Conservation (phyloP, 768 basidiomycete species). For the Leccinum broughii region DNA sequence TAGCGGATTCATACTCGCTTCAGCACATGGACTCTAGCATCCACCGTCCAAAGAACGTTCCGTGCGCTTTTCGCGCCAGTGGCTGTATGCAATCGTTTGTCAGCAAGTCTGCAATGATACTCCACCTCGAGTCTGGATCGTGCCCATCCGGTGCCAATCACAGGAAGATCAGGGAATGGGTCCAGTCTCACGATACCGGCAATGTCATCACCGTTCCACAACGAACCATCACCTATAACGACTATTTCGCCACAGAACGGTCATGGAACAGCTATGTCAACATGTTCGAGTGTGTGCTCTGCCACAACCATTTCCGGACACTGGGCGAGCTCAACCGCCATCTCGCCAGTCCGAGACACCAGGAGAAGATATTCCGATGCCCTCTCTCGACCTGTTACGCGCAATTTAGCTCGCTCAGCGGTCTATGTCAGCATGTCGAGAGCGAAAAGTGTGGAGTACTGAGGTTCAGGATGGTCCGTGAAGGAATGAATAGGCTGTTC, state of each 20-base stretch:
- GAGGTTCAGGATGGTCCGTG: slow-evolving; percentile 45
- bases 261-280: slow-evolving; percentile 38
- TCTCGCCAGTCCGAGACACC: slow-evolving; percentile 60
- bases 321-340: slow-evolving; percentile 59
- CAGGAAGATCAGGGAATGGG: slow-evolving; percentile 34
- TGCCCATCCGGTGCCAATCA: slow-evolving; percentile 54
- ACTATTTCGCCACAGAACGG: slow-evolving; percentile 34
- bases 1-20: background rate
- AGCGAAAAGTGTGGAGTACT: slow-evolving; percentile 57
- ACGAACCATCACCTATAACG: slow-evolving; percentile 44
- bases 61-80: slow-evolving; percentile 33
- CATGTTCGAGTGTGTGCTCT: slow-evolving; percentile 65
- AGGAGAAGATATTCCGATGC: slow-evolving; percentile 55
- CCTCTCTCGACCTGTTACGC: slow-evolving; percentile 45
- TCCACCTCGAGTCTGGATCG: slow-evolving; percentile 62
- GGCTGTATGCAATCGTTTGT: slow-evolving; percentile 52
- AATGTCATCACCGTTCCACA: slow-evolving; percentile 53
- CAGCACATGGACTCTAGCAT: slow-evolving; percentile 55
- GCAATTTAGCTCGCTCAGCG: slow-evolving; percentile 55
- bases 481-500: slow-evolving; percentile 39
- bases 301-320: slow-evolving; percentile 42
- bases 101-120: slow-evolving; percentile 52
- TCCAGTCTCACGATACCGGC: slow-evolving; percentile 41
- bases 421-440: slow-evolving; percentile 64
- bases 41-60: slow-evolving; percentile 43